Evolutionary conservation across 1,284 basidiomycete species (phyloP).

Genomic region (Cystobasidium slooffiae): DNA sequence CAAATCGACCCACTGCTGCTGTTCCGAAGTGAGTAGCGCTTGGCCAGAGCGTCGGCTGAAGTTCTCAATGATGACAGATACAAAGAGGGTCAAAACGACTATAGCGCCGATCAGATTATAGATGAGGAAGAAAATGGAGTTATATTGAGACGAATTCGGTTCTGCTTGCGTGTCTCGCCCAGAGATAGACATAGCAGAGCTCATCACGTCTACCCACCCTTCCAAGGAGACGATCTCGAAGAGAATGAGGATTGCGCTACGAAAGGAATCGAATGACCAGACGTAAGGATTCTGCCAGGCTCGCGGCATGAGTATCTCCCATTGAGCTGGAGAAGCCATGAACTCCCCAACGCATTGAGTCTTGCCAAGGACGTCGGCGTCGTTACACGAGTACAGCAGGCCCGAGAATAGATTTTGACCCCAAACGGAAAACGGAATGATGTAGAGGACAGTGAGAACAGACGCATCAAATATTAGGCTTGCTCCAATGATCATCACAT

Average conservation of each 20-base stretch:
- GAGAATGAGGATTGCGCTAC: constrained; percentile 81
- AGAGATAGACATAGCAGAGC: constrained; percentile 76
- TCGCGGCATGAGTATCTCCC: constrained; percentile 72
- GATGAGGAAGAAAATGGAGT: constrained; percentile 89
- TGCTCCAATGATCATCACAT: constrained; percentile 86
- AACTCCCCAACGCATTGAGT: constrained; percentile 78
- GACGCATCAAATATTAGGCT: constrained; percentile 87
- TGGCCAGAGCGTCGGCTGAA: constrained; percentile 84
- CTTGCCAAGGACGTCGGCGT: constrained; percentile 65
- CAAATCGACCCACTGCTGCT: constrained; percentile 93
- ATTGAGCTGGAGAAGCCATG: constrained; percentile 62
- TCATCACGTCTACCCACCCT: constrained; percentile 94
- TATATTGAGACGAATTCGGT: constrained; percentile 72
- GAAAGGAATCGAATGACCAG: constrained; percentile 91
- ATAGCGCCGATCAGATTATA: constrained; percentile 92
- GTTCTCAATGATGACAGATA: constrained; percentile 89
- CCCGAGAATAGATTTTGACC: constrained; percentile 93
- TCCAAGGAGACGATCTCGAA: constrained; percentile 95
- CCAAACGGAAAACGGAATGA: constrained; percentile 98
- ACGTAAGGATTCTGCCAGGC: constrained; percentile 87
- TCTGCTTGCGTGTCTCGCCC: constrained; percentile 72
- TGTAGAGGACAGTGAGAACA: constrained; percentile 85
- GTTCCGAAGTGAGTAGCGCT: constrained; percentile 82
- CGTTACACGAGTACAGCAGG: constrained; percentile 84
- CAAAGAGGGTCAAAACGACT: constrained; percentile 66